Evolutionary conservation across 78 protist species (phyloP).

Genomic region (Chrysochromulina parva): DNA sequence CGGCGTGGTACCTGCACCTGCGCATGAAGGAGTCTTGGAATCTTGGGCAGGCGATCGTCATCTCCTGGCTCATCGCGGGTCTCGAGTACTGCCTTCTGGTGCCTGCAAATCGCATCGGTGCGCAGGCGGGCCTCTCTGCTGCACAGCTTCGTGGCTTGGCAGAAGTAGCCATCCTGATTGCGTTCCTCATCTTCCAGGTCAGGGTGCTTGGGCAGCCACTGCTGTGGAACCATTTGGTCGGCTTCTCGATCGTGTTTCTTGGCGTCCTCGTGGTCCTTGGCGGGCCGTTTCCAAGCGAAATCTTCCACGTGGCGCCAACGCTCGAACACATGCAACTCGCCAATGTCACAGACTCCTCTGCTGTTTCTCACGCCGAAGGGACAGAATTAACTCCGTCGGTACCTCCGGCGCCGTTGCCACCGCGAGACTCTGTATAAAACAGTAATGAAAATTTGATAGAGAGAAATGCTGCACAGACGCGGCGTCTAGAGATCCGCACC

Average conservation of each 20-base stretch:
- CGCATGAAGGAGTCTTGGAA: neutral
- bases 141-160: neutral
- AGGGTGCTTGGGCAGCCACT: neutral
- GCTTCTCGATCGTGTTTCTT: neutral
- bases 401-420: too few relatives aligned
- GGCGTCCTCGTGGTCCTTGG: neutral
- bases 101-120: constrained; percentile 13
- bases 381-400: too few relatives aligned
- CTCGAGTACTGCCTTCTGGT: constrained; percentile 11
- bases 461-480: too few relatives aligned
- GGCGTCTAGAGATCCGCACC: too few relatives aligned
- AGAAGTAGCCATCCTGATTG: neutral
- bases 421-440: too few relatives aligned
- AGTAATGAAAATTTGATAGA: too few relatives aligned
- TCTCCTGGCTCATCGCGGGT: constrained; percentile 27
- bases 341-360: too few relatives aligned
- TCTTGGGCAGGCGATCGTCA: neutral
- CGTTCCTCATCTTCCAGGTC: neutral
- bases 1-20: constrained; percentile 29
- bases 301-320: too few relatives aligned
- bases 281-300: neutral
- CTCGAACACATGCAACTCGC: too few relatives aligned
- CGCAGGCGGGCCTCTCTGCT: neutral
- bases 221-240: constrained; percentile 3
- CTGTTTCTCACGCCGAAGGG: too few relatives aligned